Evolutionary conservation across 148 eudicot species (phyloP), one percentile per base, ranked within the genome.

Genomic region (Pharnaceum exiguum): DNA sequence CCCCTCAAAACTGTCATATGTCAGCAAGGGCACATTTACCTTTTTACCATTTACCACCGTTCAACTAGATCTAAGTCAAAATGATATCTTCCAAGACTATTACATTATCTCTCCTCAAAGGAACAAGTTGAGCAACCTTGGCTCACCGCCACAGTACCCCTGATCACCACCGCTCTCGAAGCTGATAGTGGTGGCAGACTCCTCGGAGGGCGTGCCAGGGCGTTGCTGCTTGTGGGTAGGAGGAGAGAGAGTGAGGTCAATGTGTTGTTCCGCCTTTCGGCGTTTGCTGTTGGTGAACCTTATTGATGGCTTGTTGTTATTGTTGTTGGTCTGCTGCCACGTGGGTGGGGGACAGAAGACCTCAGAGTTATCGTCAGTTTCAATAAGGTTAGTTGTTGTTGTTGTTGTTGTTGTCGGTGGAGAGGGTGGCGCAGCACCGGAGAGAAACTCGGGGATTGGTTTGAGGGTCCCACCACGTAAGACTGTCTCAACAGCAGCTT

Each of bases 401-500:
- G n/a, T n/a, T n/a, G n/a, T n/a, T n/a, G 46, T 11, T 4, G 35
- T 39, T 8, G 55, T 31, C 5, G 57, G 58, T 27, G 73, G 70
- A 21, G 69, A 40, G 7, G 70, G 55, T 10, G 69, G 65, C 1
- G 53, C n/a, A n/a, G n/a, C 65, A 9, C 68, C 73, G 60, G 51
- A 58, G 52, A 86, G 69, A 17, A 81, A 60, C 42, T 82, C 91
- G 2, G 88, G 65, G 33, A 84, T 60, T 3, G 89, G 79, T 9
- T 70, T 71, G 51, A 80, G 71, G 26, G 75, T 37, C 5, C 91
- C 91, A 51, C 96, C 96, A 7, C 77, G 77, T 26, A 88, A 79
- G 52, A 88, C 76, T 2, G 89, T 88, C 29, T 84, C 86, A 22
- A 82, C 96, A 31, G 91, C 86, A 15, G 77, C 71, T 48, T 82